These are phyloP conservation scores for Pelargonium myrrhifolium DNA, from an alignment of 441 rosid species.

Conservation along the genomic window DNA sequence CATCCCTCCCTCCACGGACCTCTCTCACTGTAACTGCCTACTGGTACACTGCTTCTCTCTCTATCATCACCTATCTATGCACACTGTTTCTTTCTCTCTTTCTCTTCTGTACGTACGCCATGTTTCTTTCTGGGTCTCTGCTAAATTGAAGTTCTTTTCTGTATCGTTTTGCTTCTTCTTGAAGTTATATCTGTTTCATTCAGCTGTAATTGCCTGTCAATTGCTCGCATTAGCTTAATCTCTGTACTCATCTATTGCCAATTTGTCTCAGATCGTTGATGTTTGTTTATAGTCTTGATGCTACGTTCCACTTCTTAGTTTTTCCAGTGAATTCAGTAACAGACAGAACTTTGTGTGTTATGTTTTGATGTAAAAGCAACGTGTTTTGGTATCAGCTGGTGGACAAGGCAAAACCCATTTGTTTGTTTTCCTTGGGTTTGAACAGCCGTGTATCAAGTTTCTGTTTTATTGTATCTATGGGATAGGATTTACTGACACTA, in stretches of 20 bases:
- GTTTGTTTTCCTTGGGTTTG: conserved; percentile 4
- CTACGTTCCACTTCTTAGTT: background rate
- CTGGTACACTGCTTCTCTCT: background rate
- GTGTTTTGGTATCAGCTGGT: no score
- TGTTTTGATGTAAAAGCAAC: background rate
- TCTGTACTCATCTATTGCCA: background rate
- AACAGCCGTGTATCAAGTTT: background rate
- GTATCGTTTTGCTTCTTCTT: background rate
- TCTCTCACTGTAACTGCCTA: background rate
- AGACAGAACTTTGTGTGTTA: background rate
- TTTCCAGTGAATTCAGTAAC: background rate
- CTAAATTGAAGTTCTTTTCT: background rate
- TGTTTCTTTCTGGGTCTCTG: background rate
- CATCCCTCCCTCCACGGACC: background rate
- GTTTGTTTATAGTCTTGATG: background rate
- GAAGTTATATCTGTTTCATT: background rate
- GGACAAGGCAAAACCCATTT: background rate
- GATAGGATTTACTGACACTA: background rate
- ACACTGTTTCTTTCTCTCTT: background rate
- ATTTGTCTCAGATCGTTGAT: background rate
- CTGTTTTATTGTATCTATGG: background rate
- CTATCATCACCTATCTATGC: no score
- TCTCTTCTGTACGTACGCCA: background rate
- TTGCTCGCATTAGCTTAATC: conserved; percentile 1
- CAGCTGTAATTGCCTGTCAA: background rate